Evolutionary conservation across 2,329 filamentous ascomycete species (phyloP), one percentile per base, ranked within the genome.

Genomic region (Penicillium sp.): DNA sequence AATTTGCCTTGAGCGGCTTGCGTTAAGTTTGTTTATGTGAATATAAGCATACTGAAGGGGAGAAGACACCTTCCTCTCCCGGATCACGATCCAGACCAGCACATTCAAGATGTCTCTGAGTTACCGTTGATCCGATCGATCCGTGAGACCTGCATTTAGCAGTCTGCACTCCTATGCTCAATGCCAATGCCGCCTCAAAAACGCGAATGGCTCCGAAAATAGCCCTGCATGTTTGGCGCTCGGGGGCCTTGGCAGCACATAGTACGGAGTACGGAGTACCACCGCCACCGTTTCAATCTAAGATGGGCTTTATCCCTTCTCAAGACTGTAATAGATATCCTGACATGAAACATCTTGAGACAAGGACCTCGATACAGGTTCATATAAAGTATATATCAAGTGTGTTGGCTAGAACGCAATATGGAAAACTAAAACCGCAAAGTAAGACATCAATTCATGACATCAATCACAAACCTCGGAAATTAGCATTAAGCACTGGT

Each of bases 101-200:
- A 2, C 40, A n/a, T 53, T 54, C 21, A 27, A n/a, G 24, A 45
- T 45, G 46, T 54, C 46, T 45, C 24, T 40, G 41, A 41, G 46
- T 45, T 50, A 36, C 40, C 40, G 50, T 18, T 6, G 16, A 40
- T 45, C 51, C 51, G 51, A 54, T 54, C 41, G 34, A 50, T 54
- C n/a, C 42, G 39, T 45, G 46, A 54, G 24, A 50, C 34, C 14
- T 41, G 27, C 46, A 45, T 18, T 9, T 50, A 27, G 41, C 34
- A 32, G 16, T 14, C n/a, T 45, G 41, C 24, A 27, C 24, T 27
- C 24, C 24, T 45, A 34, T 8, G 18, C 27, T 5, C 31, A 43
- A n/a, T 27, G 4, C n/a, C 14, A 34, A 40, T 50, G 31, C n/a
- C 24, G 31, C 24, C 18, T 32, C 32, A 31, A 44, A 7, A 18